These are phyloP conservation scores for Ceratobasidium sp. DNA, from an alignment of 1,284 basidiomycete species.

Conservation along the genomic window DNA sequence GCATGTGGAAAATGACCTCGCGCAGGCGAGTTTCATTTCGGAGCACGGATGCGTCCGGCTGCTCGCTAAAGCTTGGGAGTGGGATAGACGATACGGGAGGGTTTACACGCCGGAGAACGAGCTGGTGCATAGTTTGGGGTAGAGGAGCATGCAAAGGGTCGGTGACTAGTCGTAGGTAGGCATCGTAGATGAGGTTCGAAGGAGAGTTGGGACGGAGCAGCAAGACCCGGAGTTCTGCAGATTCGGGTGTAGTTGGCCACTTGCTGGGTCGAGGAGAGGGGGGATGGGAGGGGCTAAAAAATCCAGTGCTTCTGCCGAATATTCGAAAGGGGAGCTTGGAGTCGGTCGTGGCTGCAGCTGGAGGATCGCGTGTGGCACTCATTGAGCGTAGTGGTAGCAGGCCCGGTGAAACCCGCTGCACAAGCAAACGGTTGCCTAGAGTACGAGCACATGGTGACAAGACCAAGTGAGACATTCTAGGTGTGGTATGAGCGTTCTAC, in stretches of 20 bases:
- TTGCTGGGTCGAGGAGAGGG: neutral
- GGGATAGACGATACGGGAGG: neutral
- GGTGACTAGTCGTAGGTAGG: constrained; percentile 33
- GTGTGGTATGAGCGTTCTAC: neutral
- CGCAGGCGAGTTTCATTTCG: constrained; percentile 67
- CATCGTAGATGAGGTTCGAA: constrained; percentile 19
- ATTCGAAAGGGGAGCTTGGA: neutral
- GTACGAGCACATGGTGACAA: constrained; percentile 27
- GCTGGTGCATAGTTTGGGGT: constrained; percentile 34
- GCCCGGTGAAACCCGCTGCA: neutral
- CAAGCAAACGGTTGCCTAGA: constrained; percentile 19
- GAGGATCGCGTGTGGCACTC: neutral
- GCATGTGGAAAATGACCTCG: constrained; percentile 73
- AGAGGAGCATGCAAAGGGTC: constrained; percentile 20
- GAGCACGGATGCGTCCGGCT: constrained; percentile 6
- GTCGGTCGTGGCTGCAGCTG: constrained; percentile 9
- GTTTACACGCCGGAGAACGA: constrained; percentile 20
- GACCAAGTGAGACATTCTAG: constrained; percentile 39
- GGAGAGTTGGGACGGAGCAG: constrained; percentile 17
- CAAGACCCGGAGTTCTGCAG: constrained; percentile 30
- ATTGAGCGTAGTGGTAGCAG: neutral
- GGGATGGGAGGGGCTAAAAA: constrained; percentile 24
- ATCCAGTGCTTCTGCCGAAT: constrained; percentile 2
- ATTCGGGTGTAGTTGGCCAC: constrained; percentile 34
- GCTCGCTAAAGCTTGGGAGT: constrained; percentile 35